Conservation (phyloP, 2,329 filamentous ascomycete genomes). For the Fusarium coffeatum region DNA sequence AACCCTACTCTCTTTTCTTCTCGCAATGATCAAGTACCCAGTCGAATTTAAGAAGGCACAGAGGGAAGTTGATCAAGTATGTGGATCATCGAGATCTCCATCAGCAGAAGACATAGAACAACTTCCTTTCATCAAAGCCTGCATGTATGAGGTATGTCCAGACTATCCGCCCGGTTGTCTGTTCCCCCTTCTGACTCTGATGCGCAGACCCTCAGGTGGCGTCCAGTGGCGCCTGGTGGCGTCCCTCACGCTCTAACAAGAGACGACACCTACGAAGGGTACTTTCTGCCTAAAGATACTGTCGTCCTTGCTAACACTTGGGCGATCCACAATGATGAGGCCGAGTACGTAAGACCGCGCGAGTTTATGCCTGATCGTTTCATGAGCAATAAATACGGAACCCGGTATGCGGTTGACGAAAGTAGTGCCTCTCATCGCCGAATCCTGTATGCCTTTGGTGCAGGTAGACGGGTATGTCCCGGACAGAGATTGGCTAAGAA, state of each 20-base stretch:
- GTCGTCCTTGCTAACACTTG: slow-evolving; percentile 54
- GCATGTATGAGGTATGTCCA: slow-evolving; percentile 37
- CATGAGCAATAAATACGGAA: slow-evolving; percentile 1
- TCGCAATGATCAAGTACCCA: slow-evolving; percentile 40
- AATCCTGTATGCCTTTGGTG: slow-evolving; percentile 4
- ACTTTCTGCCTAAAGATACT: slow-evolving; percentile 61
- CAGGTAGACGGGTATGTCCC: not conserved
- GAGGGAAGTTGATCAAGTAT: slow-evolving; percentile 39
- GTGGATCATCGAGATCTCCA: slow-evolving; percentile 44
- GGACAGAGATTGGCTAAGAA: slow-evolving; percentile 5
- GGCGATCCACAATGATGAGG: slow-evolving; percentile 4
- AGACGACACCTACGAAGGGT: slow-evolving; percentile 62
- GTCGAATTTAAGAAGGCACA: slow-evolving; percentile 34
- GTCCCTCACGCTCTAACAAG: slow-evolving; percentile 60
- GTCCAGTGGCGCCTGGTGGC: slow-evolving; percentile 57
- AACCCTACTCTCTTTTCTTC: slow-evolving; percentile 32
- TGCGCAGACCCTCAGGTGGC: slow-evolving; percentile 43
- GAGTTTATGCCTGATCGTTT: slow-evolving; percentile 3
- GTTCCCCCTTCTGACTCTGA: no score
- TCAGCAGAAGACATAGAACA: slow-evolving; percentile 39
- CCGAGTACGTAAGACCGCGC: not conserved
- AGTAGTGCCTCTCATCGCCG: not conserved
- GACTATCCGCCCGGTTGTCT: no score
- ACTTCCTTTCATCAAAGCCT: slow-evolving; percentile 45
- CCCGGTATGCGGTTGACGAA: not conserved